Conservation (phyloP, 306 rosid genomes). For the Argentina anserina region DNA sequence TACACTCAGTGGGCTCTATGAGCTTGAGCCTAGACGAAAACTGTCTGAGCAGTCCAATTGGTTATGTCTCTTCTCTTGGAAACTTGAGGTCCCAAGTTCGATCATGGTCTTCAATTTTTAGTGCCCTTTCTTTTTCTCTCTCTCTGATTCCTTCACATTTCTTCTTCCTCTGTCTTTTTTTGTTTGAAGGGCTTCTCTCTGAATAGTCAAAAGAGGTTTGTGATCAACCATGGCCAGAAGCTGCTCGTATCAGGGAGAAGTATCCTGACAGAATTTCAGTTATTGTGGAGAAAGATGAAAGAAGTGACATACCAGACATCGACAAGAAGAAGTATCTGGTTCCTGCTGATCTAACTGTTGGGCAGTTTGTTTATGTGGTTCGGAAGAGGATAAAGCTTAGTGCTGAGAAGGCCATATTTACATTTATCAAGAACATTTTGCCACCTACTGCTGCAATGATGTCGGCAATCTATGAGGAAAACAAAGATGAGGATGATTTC, state of each 20-base stretch:
- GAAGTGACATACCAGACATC: conserved; percentile 78
- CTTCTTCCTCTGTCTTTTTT: no score
- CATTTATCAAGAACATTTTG: conserved; percentile 71
- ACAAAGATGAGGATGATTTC: conserved; percentile 86
- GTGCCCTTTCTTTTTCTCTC: no score
- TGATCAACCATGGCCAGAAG: no score
- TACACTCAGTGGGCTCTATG: no score
- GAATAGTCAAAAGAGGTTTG: no score
- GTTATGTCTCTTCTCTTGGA: no score
- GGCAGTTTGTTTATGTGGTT: conserved; percentile 85
- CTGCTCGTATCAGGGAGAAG: conserved; percentile 83
- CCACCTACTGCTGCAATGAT: conserved; percentile 91
- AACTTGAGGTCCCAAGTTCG: no score
- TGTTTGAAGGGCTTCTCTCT: no score
- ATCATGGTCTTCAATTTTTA: no score
- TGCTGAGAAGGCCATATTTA: conserved; percentile 86
- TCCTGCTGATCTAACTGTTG: conserved; percentile 83
- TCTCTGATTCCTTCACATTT: no score
- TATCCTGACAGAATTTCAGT: conserved; percentile 93
- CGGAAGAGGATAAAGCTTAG: conserved; percentile 81
- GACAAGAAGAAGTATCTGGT: conserved; percentile 92
- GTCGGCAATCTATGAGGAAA: conserved; percentile 84
- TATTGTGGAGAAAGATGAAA: conserved; percentile 84
- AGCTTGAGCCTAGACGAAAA: no score
- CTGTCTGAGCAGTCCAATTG: no score